Conservation (phyloP, 1,284 basidiomycete genomes). For the Malassezia nana region DNA sequence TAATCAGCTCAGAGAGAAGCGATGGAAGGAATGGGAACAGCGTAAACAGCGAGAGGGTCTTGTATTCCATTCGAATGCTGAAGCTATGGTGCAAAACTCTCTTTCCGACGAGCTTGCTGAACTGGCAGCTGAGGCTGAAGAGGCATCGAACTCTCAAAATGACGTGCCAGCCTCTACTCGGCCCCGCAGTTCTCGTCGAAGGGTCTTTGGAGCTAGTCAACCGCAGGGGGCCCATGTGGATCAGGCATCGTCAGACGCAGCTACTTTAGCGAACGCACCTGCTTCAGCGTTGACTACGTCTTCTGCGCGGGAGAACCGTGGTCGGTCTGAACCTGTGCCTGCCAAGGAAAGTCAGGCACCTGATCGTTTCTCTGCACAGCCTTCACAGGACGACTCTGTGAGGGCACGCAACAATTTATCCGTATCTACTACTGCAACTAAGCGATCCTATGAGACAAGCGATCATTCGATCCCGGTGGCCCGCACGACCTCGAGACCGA, state of each 20-base stretch:
- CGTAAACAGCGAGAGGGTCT: neutral
- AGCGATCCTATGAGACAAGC: too few relatives aligned
- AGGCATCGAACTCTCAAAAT: neutral
- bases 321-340: too few relatives aligned
- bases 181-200: neutral
- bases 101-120: conserved; percentile 6
- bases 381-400: too few relatives aligned
- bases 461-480: too few relatives aligned
- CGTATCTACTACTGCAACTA: too few relatives aligned
- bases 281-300: too few relatives aligned
- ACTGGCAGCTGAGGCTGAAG: conserved; percentile 7
- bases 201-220: neutral
- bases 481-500: too few relatives aligned
- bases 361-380: too few relatives aligned
- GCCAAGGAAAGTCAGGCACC: too few relatives aligned
- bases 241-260: neutral
- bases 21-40: conserved; percentile 7
- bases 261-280: too few relatives aligned
- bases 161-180: neutral
- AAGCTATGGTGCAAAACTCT: neutral
- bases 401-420: too few relatives aligned
- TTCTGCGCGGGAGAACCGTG: too few relatives aligned
- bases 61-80: neutral
- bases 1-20: neutral
- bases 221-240: neutral